Base-by-base conservation (phyloP, 1,284 basidiomycete species). In the Cryptococcus hybrid region DNA sequence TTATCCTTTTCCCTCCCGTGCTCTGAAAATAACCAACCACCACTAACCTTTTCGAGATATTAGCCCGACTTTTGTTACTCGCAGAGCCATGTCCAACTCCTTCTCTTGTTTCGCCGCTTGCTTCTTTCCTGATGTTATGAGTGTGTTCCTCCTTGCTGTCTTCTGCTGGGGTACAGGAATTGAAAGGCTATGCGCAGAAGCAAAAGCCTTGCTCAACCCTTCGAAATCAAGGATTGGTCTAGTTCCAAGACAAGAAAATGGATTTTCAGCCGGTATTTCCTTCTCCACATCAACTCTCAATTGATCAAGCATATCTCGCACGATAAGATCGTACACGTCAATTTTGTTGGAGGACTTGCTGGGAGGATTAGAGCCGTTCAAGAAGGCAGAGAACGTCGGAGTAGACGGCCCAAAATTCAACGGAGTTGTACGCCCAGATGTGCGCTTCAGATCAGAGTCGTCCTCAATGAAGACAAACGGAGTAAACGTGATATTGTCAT, bases 381-480 rank as follows among this genome's bases (percentile, higher is more conserved):
- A 54, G 36, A 59, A 43, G 8, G 37, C 49, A 8, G 60, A 54
- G 39, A 59, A 52, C 6, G 58, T 63, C 15, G 59, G 63, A 7
- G 64, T 62, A 12, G 58, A 57, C 11, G 64, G 62, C 7, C 59
- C 75, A 69, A 57, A 87, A 84, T 8, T 80, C 57, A 53, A 58
- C 9, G 56, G 45, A 2, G 53, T 83, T 65, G 49, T 82, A 79
- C 60, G 83, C 82, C 40, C 84, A 82, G 68, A 55, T 30, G 61
- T 58, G 36, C 56, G 55, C 30, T 85, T 85, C 18, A 84, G 80
- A 63, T 92, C 89, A 47, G 86, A 42, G 9, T 88, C 87, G 71
- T 95, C 93, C 71, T 97, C 94, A 58, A 97, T 88, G 70, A 94
- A 97, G 58, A 97, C 90, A 79, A 99, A 99, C 0, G 88, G 95